These are phyloP conservation scores for Pseudopyrenochaeta lycopersici DNA, from an alignment of 2,329 filamentous ascomycete genomes.

Conservation along the genomic window DNA sequence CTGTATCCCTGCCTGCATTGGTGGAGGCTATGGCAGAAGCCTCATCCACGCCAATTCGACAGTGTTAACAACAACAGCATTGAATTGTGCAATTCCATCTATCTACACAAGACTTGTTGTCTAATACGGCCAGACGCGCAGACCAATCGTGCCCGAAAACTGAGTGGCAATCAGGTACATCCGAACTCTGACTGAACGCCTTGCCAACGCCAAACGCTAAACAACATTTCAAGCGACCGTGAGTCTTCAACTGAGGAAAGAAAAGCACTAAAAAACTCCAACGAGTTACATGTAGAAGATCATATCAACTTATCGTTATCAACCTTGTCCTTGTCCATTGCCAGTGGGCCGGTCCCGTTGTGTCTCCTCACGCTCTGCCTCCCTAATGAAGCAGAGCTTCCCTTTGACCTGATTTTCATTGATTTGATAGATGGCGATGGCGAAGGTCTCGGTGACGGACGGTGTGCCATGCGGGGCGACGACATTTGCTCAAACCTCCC, in stretches of 20 bases:
- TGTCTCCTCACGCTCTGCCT: slow-evolving; percentile 7
- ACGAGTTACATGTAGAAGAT: neutral
- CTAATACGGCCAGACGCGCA: too few relatives aligned
- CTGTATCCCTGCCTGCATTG: too few relatives aligned
- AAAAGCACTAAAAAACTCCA: neutral
- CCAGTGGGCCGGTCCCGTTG: slow-evolving; percentile 2
- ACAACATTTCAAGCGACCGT: slow-evolving; percentile 4
- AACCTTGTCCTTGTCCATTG: slow-evolving; percentile 6
- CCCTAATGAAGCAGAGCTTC: slow-evolving; percentile 22
- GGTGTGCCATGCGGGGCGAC: slow-evolving; percentile 12
- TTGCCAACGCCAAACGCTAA: slow-evolving; percentile 14
- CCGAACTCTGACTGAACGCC: slow-evolving; percentile 1
- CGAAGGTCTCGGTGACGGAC: slow-evolving; percentile 22
- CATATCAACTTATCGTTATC: neutral
- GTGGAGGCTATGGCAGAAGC: too few relatives aligned
- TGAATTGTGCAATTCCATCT: too few relatives aligned
- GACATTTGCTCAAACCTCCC: slow-evolving; percentile 40
- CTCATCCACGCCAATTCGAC: too few relatives aligned
- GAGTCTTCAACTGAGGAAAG: neutral
- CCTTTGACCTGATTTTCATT: slow-evolving; percentile 34
- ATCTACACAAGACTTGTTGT: too few relatives aligned
- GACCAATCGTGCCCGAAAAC: neutral
- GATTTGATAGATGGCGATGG: slow-evolving; percentile 32
- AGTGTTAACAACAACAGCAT: too few relatives aligned
- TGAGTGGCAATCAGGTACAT: neutral